These are phyloP conservation scores for Papiliotrema laurentii DNA, from an alignment of 1,284 basidiomycete genomes.

Conservation along the genomic window DNA sequence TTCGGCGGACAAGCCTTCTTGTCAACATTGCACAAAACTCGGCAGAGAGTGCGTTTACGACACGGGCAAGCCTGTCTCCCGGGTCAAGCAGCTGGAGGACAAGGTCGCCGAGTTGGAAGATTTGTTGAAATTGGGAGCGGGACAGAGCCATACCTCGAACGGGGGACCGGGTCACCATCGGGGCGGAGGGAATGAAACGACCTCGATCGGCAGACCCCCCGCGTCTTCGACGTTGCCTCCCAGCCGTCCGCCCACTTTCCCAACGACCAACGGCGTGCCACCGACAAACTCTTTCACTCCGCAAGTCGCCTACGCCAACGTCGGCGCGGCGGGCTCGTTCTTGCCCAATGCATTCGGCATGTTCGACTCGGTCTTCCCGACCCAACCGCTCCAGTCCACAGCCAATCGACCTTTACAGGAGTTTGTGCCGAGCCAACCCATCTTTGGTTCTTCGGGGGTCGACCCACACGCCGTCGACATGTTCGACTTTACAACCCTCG, in stretches of 20 bases:
- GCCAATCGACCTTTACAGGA: too few species aligned
- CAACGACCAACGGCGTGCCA: not conserved
- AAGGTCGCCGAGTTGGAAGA: conserved; percentile 39
- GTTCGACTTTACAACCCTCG: conserved; percentile 35
- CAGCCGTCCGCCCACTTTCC: too few species aligned
- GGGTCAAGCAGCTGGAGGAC: conserved; percentile 42
- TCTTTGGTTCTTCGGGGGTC: not conserved
- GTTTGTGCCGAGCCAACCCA: not conserved
- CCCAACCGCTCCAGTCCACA: too few species aligned
- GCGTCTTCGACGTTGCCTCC: not conserved
- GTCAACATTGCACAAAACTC: conserved; percentile 36
- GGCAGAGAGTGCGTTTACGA: conserved; percentile 41
- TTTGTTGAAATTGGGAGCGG: conserved; percentile 10
- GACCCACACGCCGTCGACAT: conserved; percentile 5
- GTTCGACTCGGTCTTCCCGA: not conserved
- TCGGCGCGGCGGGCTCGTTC: not conserved
- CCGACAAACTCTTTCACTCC: not conserved
- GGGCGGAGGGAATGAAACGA: not conserved
- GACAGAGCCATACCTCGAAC: not conserved
- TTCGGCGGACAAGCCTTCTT: conserved; percentile 36
- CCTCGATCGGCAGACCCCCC: not conserved
- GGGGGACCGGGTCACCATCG: not conserved
- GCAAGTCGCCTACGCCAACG: not conserved
- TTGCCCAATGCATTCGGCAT: not conserved
- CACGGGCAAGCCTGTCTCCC: conserved; percentile 34